phyloP scores from a whole-genome alignment of 306 rosid genomes.

The Potentilla sterilis region DNA sequence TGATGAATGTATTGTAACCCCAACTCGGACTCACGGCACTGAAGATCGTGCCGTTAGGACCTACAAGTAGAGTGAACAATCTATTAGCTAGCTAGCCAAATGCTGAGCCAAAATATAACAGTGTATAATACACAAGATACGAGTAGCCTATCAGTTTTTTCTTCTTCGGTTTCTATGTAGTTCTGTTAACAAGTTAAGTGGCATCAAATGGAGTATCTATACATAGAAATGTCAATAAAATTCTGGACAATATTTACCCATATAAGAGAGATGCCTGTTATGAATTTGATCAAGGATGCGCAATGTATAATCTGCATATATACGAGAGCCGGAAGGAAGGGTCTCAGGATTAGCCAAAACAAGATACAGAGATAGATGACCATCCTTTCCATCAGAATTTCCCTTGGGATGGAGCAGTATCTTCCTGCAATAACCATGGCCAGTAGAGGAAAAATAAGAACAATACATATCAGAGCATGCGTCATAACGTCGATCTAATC shows the following conservation, averaged over 20 bases:
- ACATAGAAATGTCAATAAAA: not conserved
- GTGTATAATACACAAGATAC: not conserved
- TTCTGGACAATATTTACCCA: not conserved
- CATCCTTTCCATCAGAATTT: not conserved
- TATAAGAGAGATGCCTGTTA: not conserved
- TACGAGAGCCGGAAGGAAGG: conserved; percentile 28
- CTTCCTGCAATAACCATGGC: not conserved
- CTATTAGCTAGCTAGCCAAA: conserved; percentile 23
- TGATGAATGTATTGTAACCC: conserved; percentile 34
- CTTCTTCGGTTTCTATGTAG: not conserved
- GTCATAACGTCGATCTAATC: no score
- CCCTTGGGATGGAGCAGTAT: not conserved
- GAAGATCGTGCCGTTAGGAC: conserved; percentile 33
- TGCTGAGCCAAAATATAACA: not conserved
- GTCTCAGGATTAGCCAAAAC: conserved; percentile 19
- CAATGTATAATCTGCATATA: conserved; percentile 33
- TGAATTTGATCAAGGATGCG: conserved; percentile 44
- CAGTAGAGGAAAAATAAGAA: not conserved
- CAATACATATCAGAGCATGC: no score
- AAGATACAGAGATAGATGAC: not conserved
- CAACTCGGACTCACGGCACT: conserved; percentile 23
- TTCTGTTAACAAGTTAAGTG: not conserved
- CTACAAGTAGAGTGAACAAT: not conserved
- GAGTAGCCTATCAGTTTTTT: not conserved
- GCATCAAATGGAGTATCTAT: no score